Base-by-base conservation (phyloP, 768 basidiomycete genomes). In the Suillus americanus region DNA sequence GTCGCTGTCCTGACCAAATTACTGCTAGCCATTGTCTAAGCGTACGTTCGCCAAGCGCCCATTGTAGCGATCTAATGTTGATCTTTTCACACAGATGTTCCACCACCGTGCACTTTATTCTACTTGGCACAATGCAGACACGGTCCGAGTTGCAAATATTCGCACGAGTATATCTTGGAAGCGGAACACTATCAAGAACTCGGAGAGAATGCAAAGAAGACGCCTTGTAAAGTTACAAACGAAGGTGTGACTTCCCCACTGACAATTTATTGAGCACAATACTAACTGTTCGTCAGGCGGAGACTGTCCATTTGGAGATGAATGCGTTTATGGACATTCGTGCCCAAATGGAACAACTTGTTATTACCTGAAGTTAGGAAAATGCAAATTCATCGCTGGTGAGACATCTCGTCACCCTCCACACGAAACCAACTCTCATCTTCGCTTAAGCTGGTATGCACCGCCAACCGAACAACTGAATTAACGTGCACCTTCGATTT, bases 101-200 rank as follows among this genome's bases (percentile, higher is more conserved):
- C 88, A 2, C 83, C 89, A 28, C 88, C 89, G 18, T 89, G 89
- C 71, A 89, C 87, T 20, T 74, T 87, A 59, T 88, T 86, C 74
- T 89, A 89, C 71, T 78, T 89, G 33, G 81, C 85, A 37, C 80
- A 78, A 55, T 89, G 89, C 78, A 85, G 86, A 70, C 82, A 83
- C 62, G 87, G 85, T 18, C 70, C 76, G 10, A 80, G 82, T 30
- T 90, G 88, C 72, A 85, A 82, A 75, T 89, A 85, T 65, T 83
- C 74, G 16, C 88, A 90, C 64, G 84, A 90, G 68, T 89, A 89
- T 69, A 65, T 85, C 38, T 74, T 89, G 7, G 79, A 83, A 30
- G 77, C 77, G 4, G 84, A 88, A 53, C 80, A 89, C 64, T 84
- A 82, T 64, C 72, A 77, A 61, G 81, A 85, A 72, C 81, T 89